Base-by-base conservation (phyloP, 768 basidiomycete species). In the button mushroom (Agaricus bisporus) region DNA sequence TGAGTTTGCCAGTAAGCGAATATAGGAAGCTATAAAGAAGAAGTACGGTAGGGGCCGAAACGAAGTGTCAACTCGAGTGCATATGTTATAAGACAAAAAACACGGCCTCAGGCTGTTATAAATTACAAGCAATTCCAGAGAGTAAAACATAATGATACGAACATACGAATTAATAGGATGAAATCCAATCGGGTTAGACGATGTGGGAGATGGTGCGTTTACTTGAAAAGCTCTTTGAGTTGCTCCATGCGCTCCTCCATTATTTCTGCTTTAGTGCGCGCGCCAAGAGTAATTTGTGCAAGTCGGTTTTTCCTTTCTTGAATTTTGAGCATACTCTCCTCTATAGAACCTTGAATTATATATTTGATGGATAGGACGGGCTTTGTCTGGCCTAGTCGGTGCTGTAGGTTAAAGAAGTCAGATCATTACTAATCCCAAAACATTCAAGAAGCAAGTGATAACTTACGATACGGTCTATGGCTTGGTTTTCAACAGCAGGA, bases 401-500 rank as follows among this genome's bases (percentile, higher is more conserved):
- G 97, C 91, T 95, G 63, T 58, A 29, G 37, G 12, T 43, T 39
- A 28, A 43, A 38, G 22, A 28, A 50, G 28, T 41, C 52, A 51
- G 51, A 37, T 38, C 29, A 35, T 37, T 4, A 39, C 25, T 48
- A 15, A 42, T 32, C 28, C n/a, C 26, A 45, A 18, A 12, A 49
- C 4, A 35, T 41, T 39, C 41, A 39, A 22, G 58, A 39, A 22
- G 58, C 20, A 49, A 18, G 7, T 32, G 12, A 9, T 12, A 8
- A 77, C 89, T 68, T 61, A 97, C 93, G 59, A 97, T 95, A 48
- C 95, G 90, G 71, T 99, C 97, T 26, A 98, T 91, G 17, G 95
- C 95, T 70, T 98, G 95, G 63, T 97, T 94, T 72, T 98, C 94
- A 5, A 95, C 94, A 17, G 93, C 93, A 14, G 94, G 94, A 62